phyloP scores from a whole-genome alignment of 2,329 filamentous ascomycete species.

The Colletotrichum sansevieriae region DNA sequence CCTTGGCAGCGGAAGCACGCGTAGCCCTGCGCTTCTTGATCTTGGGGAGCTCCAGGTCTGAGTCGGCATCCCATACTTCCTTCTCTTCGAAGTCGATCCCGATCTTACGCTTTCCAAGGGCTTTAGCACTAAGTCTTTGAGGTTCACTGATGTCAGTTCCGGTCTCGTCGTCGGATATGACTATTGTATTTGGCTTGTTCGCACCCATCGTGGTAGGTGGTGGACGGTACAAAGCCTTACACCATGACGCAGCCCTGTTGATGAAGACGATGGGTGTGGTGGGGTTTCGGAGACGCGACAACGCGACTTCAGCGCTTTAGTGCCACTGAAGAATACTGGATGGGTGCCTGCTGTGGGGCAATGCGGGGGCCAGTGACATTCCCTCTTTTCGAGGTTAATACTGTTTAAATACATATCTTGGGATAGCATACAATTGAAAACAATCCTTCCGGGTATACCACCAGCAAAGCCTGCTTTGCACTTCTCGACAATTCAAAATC shows the following conservation, averaged over 20 bases:
- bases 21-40: slow-evolving; percentile 71
- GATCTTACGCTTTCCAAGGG: slow-evolving; percentile 54
- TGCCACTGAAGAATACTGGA: slow-evolving; percentile 2
- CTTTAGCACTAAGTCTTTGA: slow-evolving; percentile 12
- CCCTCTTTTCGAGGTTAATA: too few relatives aligned
- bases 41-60: slow-evolving; percentile 71
- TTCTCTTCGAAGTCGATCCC: slow-evolving; percentile 56
- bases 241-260: background rate
- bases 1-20: slow-evolving; percentile 51
- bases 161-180: slow-evolving; percentile 34
- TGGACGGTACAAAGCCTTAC: background rate
- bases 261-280: background rate
- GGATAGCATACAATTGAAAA: too few relatives aligned
- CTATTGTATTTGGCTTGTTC: background rate
- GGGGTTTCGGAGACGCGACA: slow-evolving; percentile 20
- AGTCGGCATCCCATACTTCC: slow-evolving; percentile 70
- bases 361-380: background rate
- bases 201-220: slow-evolving; percentile 18
- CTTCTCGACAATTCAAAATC: too few relatives aligned
- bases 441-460: too few relatives aligned
- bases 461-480: too few relatives aligned
- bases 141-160: slow-evolving; percentile 4
- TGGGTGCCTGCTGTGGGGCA: slow-evolving; percentile 22
- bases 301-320: slow-evolving; percentile 19
- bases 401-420: background rate